phyloP scores from a whole-genome alignment of 2,329 filamentous ascomycete species.

The Meredithiella fracta region DNA sequence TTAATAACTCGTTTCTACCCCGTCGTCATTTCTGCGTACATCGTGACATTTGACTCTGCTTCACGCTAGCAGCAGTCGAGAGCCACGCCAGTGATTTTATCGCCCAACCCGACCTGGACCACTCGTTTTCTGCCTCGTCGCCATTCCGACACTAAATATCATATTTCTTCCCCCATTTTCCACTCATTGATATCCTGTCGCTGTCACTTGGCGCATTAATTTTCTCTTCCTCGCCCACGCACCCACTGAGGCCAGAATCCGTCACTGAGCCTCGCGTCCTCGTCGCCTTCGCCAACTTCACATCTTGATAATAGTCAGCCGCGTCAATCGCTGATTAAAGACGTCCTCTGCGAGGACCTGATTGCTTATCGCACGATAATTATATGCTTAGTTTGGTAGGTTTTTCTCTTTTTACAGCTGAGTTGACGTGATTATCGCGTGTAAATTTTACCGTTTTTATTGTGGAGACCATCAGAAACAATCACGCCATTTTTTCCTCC shows the following conservation, averaged over 20 bases:
- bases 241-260: neutral
- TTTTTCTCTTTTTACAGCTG: neutral
- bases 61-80: neutral
- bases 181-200: neutral
- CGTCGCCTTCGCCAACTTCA: neutral
- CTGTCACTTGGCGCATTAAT: no score
- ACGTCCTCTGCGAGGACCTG: neutral
- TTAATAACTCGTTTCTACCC: neutral
- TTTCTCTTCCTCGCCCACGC: neutral
- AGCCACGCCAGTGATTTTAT: no score
- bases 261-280: neutral
- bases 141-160: neutral
- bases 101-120: no score
- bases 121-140: neutral
- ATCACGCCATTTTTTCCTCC: conserved; percentile 4
- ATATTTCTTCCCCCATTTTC: neutral
- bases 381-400: neutral
- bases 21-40: neutral
- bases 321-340: neutral
- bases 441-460: no score
- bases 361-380: neutral
- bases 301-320: neutral
- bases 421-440: conserved; percentile 6
- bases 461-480: no score
- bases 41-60: neutral